Evolutionary conservation across 768 basidiomycete species (phyloP).

Genomic region (Russula virescens): DNA sequence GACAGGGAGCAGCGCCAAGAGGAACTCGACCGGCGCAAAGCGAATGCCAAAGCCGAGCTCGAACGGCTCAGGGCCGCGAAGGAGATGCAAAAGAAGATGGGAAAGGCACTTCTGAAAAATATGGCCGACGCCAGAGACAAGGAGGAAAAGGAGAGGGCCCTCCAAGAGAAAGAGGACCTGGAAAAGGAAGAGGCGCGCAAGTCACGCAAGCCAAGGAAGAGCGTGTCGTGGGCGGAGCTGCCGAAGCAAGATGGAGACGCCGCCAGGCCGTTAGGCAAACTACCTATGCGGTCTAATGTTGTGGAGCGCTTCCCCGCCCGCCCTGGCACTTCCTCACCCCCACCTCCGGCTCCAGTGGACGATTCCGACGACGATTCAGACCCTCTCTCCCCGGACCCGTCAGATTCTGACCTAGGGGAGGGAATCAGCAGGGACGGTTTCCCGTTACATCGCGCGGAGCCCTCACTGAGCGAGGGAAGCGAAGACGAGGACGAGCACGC

Average conservation of each 20-base stretch:
- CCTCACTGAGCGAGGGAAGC: slow-evolving; percentile 14
- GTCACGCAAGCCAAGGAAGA: slow-evolving; percentile 46
- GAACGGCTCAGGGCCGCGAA: slow-evolving; percentile 35
- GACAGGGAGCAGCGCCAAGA: slow-evolving; percentile 42
- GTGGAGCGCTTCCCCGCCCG: slow-evolving; percentile 51
- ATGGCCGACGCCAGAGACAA: slow-evolving; percentile 38
- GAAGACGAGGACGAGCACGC: slow-evolving; percentile 23
- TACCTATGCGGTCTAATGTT: slow-evolving; percentile 62
- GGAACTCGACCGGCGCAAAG: slow-evolving; percentile 45
- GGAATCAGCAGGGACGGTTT: slow-evolving; percentile 24
- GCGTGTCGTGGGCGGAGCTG: slow-evolving; percentile 56
- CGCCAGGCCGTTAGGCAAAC: slow-evolving; percentile 29
- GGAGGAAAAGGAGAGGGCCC: slow-evolving; percentile 34
- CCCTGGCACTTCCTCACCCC: slow-evolving; percentile 27
- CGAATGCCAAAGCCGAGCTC: slow-evolving; percentile 40
- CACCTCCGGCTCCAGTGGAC: slow-evolving; percentile 21
- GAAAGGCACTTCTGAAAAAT: slow-evolving; percentile 53
- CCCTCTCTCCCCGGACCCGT: slow-evolving; percentile 30
- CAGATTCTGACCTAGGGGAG: slow-evolving; percentile 34
- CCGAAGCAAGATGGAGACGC: slow-evolving; percentile 43
- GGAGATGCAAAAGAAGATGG: slow-evolving; percentile 75
- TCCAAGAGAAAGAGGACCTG: slow-evolving; percentile 30
- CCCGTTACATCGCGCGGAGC: not conserved
- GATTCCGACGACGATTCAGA: slow-evolving; percentile 73
- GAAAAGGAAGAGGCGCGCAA: slow-evolving; percentile 28